phyloP scores from a whole-genome alignment of 768 basidiomycete genomes.

The Royoungia palumana region DNA sequence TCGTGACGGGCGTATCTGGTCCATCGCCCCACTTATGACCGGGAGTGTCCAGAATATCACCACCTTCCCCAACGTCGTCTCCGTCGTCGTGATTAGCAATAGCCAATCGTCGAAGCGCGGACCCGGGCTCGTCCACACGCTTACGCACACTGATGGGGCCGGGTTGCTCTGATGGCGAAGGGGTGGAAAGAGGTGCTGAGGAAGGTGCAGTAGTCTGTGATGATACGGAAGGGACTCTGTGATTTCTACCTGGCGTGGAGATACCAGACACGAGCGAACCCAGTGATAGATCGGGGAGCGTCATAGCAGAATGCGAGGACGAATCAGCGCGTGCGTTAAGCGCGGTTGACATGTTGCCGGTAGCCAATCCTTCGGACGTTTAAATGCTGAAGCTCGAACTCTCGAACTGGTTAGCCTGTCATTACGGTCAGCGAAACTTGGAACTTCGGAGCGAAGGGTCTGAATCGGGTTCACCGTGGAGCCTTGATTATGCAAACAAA shows the following conservation, averaged over 20 bases:
- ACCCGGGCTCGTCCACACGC: constrained; percentile 38
- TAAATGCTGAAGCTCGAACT: too few species aligned
- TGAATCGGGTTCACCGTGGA: constrained; percentile 8
- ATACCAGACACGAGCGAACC: constrained; percentile 53
- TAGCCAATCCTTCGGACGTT: neutral
- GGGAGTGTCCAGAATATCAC: constrained; percentile 53
- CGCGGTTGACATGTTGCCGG: constrained; percentile 40
- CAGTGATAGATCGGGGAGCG: constrained; percentile 58
- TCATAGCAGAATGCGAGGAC: constrained; percentile 42
- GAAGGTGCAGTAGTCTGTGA: constrained; percentile 52
- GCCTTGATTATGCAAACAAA: neutral
- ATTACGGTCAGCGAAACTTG: neutral
- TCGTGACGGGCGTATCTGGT: constrained; percentile 49
- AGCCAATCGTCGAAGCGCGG: constrained; percentile 40
- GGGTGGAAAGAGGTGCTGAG: constrained; percentile 48
- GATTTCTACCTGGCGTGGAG: constrained; percentile 47
- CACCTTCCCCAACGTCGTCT: constrained; percentile 38
- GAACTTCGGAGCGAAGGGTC: neutral
- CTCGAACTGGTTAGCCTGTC: neutral
- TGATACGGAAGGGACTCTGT: constrained; percentile 48
- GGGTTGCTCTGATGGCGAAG: constrained; percentile 42
- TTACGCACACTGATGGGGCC: constrained; percentile 32
- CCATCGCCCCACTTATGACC: constrained; percentile 50
- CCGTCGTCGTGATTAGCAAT: constrained; percentile 32
- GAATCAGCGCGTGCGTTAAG: constrained; percentile 39